Percentiles rank a stretch among this genome's conserved stretches.
phyloP scores from a whole-genome alignment of 169 alveolate species.

The Theileria parva region DNA sequence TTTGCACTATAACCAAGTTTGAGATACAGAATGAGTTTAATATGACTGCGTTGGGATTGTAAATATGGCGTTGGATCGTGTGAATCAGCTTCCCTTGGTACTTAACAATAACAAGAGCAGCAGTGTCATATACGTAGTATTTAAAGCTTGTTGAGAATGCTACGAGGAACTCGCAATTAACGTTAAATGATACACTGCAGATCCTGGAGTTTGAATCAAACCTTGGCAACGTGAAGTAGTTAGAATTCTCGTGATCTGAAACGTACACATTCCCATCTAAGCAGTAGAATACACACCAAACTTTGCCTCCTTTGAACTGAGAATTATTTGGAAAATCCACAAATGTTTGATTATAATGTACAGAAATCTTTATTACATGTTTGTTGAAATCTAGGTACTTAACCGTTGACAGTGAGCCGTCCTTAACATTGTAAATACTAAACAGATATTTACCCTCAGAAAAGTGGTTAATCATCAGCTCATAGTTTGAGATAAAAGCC shows the following conservation, averaged over 20 bases:
- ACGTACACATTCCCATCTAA: conserved; percentile 55
- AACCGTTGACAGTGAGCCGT: conserved; percentile 2
- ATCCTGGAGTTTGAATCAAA: conserved; percentile 48
- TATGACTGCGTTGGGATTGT: conserved; percentile 44
- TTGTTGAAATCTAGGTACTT: conserved; percentile 13
- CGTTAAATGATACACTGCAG: conserved; percentile 28
- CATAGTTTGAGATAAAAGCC: conserved; percentile 31
- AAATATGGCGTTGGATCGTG: conserved; percentile 26
- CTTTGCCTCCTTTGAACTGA: conserved; percentile 2
- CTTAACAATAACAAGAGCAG: conserved; percentile 21
- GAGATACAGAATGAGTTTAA: conserved; percentile 43
- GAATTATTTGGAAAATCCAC: not conserved
- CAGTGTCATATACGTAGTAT: conserved; percentile 51
- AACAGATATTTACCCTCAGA: not conserved
- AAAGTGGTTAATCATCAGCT: conserved; percentile 39
- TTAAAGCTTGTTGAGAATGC: conserved; percentile 54
- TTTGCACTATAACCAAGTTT: conserved; percentile 51
- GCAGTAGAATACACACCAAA: conserved; percentile 22
- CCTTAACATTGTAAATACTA: not conserved
- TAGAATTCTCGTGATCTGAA: conserved; percentile 24
- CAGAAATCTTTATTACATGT: not conserved
- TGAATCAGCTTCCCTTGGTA: conserved; percentile 53
- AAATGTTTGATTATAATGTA: not conserved
- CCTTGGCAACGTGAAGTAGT: conserved; percentile 41
- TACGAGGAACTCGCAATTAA: conserved; percentile 47